Base-by-base conservation (phyloP, 202 grass and related monocot species). In the Panicum hallii region DNA sequence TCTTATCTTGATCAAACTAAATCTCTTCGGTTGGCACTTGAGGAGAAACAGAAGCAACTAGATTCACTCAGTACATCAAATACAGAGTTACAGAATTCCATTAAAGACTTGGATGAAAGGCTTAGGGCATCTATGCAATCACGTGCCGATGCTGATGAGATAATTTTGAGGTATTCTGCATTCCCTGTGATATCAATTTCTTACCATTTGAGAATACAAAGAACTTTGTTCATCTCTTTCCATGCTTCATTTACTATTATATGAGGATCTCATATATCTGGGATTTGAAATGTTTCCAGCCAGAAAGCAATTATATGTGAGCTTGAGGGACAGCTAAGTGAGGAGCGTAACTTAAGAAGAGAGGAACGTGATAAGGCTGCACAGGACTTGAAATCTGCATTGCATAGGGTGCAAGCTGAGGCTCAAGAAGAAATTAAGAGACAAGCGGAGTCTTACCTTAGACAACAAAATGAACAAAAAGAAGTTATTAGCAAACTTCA, bases 401-500 rank as follows among this genome's bases (percentile, higher is more conserved):
- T 99, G 65, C 90, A 91, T 71, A 92, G 89, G 89, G 74, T 70
- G 41, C 90, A 96, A 66, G 54, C 74, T 22, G 88, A 94, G 72
- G 84, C 90, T 67, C 88, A 94, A 77, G 91, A 97, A 57, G 91
- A 99, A 91, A 94, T 86, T 54, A 97, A 97, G 52, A 88, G 49
- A 84, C 93, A 91, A n/a, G 56, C 76, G 2, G 88, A 94, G 60
- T 87, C 75, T 77, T 88, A 88, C 74, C 81, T 90, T 84, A 91
- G 87, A 85, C 88, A 97, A 81, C 97, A 94, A 66, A 88, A 63
- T 74, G 97, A 97, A 61, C 93, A 97, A 9, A 89, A 97, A 85
- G 97, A 99, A 92, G 89, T 99, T 85, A 94, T 94, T 78, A 87
- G 13, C 77, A 97, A 99, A 83, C 92, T 97, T 86, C 91, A 99